phyloP scores from a whole-genome alignment of 2,329 filamentous ascomycete species.

The Chrysoporthe cubensis region DNA sequence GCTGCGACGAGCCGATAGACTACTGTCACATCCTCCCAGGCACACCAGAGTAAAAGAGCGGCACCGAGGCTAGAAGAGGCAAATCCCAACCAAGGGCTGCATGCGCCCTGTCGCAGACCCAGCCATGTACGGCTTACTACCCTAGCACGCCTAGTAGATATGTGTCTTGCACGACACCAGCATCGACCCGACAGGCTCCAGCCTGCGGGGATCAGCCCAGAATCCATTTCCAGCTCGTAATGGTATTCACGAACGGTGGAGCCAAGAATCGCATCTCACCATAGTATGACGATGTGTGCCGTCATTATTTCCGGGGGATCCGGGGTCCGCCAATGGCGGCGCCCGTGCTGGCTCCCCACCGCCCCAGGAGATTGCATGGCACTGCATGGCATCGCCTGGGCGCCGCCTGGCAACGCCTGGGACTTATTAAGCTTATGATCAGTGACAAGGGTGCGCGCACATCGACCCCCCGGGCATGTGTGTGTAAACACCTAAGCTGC shows the following conservation, averaged over 20 bases:
- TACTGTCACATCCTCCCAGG: background rate
- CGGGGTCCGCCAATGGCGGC: conserved; percentile 9
- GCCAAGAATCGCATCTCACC: background rate
- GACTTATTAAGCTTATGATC: background rate
- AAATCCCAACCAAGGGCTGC: background rate
- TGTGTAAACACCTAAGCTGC: background rate
- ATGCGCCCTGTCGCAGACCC: background rate
- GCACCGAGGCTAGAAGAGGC: background rate
- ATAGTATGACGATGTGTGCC: conserved; percentile 9
- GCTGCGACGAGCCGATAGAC: background rate
- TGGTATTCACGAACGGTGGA: background rate
- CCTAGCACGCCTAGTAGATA: no score
- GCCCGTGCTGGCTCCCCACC: background rate
- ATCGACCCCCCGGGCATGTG: background rate
- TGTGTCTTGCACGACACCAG: background rate
- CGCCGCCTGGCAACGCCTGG: no score
- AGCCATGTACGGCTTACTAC: no score
- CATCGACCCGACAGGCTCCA: background rate
- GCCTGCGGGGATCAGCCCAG: conserved; percentile 2
- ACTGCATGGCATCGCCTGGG: background rate
- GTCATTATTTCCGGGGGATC: conserved; percentile 12
- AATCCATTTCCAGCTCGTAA: background rate
- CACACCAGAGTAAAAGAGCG: no score
- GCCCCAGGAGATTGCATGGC: background rate
- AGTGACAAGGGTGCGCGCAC: background rate